Conservation (phyloP, 208 protist genomes). For the Zelonia costaricensis region DNA sequence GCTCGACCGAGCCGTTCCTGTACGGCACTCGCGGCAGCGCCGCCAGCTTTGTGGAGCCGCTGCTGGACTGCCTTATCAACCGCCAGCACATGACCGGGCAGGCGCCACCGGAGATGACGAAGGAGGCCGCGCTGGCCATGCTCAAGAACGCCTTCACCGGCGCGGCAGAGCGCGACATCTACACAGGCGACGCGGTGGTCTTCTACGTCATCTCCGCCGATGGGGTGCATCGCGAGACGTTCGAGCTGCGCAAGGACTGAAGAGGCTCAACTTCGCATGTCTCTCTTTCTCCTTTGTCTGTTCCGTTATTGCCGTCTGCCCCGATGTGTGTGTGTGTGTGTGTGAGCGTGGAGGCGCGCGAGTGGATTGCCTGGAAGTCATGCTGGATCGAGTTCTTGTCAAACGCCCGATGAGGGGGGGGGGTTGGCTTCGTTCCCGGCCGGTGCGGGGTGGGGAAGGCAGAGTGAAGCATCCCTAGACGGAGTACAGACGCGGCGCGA, state of each 20-base stretch:
- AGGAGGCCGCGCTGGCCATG: conserved; percentile 88
- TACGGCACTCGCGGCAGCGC: conserved; percentile 95
- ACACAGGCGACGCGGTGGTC: conserved; percentile 95
- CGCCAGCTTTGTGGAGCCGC: conserved; percentile 94
- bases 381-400: too few relatives aligned
- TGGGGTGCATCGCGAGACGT: conserved; percentile 65
- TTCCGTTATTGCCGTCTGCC: too few relatives aligned
- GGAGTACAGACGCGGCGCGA: too few relatives aligned
- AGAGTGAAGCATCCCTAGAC: too few relatives aligned
- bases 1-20: conserved; percentile 94
- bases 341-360: too few relatives aligned
- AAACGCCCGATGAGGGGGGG: too few relatives aligned
- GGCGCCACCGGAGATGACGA: conserved; percentile 60
- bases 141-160: conserved; percentile 97
- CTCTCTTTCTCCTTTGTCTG: not conserved
- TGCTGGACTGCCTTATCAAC: conserved; percentile 97
- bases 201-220: conserved; percentile 93
- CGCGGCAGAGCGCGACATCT: conserved; percentile 97
- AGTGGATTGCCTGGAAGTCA: too few relatives aligned
- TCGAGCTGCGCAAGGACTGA: conserved; percentile 80
- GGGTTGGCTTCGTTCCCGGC: too few relatives aligned
- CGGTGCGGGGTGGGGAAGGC: too few relatives aligned
- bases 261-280: not conserved
- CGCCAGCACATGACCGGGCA: conserved; percentile 77
- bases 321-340: not conserved